A percentile compares a stretch with the other conserved stretches of the same genome.
These are phyloP conservation scores for Naematelia aurantialba DNA, from an alignment of 768 basidiomycete species.

Conservation along the genomic window DNA sequence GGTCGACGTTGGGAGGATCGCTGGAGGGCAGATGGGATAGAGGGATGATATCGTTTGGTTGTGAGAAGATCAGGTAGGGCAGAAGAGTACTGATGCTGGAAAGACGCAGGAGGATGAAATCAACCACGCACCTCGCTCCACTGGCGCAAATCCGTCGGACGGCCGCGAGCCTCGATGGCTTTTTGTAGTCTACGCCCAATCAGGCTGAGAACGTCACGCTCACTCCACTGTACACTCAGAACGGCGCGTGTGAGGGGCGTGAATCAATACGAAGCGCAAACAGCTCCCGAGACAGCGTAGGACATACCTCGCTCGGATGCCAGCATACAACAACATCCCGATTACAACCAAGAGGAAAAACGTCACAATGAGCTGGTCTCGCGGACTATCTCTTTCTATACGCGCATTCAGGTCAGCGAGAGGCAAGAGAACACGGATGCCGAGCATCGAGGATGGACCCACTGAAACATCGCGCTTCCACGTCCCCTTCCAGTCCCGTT, in stretches of 20 bases:
- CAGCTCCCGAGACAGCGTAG: no score
- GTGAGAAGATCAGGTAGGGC: no score
- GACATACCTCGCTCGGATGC: slow-evolving; percentile 55
- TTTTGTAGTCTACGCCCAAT: slow-evolving; percentile 27
- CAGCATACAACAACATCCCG: slow-evolving; percentile 76
- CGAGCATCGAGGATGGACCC: slow-evolving; percentile 43
- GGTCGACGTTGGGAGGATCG: no score
- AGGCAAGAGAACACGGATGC: not conserved
- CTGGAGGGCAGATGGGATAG: no score
- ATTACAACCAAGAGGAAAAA: slow-evolving; percentile 83
- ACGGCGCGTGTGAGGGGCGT: no score
- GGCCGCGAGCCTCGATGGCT: slow-evolving; percentile 45
- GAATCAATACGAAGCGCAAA: no score
- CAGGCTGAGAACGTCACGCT: no score
- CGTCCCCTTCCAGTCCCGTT: slow-evolving; percentile 91
- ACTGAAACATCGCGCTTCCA: slow-evolving; percentile 95
- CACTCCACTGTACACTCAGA: no score
- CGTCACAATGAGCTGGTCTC: slow-evolving; percentile 89
- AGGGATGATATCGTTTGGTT: no score
- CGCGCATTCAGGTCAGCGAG: not conserved
- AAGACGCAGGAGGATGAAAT: not conserved
- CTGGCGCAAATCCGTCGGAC: slow-evolving; percentile 46
- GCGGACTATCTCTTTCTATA: slow-evolving; percentile 86
- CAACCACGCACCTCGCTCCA: slow-evolving; percentile 37
- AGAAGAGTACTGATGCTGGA: no score